Evolutionary conservation across 1,284 basidiomycete genomes (phyloP).

Genomic region (Apiotrichum brassicae): DNA sequence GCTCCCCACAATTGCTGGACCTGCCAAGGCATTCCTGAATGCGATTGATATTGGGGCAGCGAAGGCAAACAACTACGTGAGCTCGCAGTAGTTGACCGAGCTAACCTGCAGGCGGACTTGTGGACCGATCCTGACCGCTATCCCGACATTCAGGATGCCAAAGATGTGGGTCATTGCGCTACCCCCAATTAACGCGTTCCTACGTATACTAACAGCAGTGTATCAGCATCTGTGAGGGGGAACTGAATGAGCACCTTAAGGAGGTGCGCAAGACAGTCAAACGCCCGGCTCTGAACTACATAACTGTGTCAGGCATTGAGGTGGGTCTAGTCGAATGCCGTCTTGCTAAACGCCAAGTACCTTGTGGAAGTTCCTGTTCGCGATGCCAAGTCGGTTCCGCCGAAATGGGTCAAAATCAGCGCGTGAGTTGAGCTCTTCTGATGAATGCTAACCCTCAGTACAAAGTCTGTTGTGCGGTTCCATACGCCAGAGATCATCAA

Average conservation of each 20-base stretch:
- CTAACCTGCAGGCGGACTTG: conserved; percentile 50
- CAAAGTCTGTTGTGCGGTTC: conserved; percentile 70
- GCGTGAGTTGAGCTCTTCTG: conserved; percentile 49
- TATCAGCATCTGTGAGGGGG: conserved; percentile 54
- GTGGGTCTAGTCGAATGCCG: conserved; percentile 46
- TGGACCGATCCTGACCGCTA: conserved; percentile 69
- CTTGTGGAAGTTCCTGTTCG: conserved; percentile 68
- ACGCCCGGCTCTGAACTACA: conserved; percentile 70
- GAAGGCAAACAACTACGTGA: conserved; percentile 57
- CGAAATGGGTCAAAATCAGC: conserved; percentile 71
- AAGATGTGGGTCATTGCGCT: conserved; percentile 41
- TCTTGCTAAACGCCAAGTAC: conserved; percentile 58
- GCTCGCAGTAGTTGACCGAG: neutral
- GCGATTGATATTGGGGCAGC: conserved; percentile 62
- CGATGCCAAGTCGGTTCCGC: conserved; percentile 68
- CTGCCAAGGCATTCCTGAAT: conserved; percentile 56
- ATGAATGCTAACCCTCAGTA: conserved; percentile 51
- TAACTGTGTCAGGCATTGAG: conserved; percentile 62
- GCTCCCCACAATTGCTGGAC: conserved; percentile 60
- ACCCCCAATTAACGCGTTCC: neutral
- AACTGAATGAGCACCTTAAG: conserved; percentile 69
- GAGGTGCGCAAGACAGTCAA: conserved; percentile 65
- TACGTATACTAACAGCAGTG: conserved; percentile 22
- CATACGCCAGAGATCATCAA: conserved; percentile 66
- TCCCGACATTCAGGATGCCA: conserved; percentile 57